Percentiles rank a stretch among this genome's conserved stretches.
Evolutionary conservation across 2,329 filamentous ascomycete species (phyloP).

Genomic region (Colletotrichum musae): DNA sequence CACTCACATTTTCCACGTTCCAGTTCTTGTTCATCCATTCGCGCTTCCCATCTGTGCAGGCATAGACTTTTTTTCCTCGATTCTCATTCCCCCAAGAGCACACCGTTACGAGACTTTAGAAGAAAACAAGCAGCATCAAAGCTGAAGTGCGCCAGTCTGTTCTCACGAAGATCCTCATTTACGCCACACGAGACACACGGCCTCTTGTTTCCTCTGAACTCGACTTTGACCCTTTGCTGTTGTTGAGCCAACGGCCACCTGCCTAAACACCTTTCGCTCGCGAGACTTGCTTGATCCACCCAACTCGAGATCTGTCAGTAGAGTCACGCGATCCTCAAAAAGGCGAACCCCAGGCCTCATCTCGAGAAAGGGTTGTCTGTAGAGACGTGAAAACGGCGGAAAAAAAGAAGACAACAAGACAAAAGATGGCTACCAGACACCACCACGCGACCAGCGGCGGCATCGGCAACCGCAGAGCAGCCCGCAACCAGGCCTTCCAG

Average conservation of each 20-base stretch:
- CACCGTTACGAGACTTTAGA: background rate
- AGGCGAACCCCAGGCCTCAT: background rate
- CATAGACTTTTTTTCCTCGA: conserved; percentile 9
- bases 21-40: background rate
- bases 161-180: conserved; percentile 30
- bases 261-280: background rate
- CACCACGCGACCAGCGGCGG: conserved; percentile 39
- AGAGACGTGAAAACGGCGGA: background rate
- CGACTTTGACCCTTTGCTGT: background rate
- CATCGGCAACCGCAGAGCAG: conserved; percentile 55
- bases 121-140: conserved; percentile 15
- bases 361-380: background rate
- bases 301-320: too few species aligned
- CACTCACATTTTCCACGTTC: background rate
- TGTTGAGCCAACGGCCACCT: background rate
- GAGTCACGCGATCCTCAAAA: background rate
- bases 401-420: background rate
- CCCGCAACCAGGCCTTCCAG: conserved; percentile 65
- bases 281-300: too few species aligned
- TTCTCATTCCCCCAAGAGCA: conserved; percentile 4
- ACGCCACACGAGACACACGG: conserved; percentile 16
- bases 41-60: conserved; percentile 30
- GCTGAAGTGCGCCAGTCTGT: conserved; percentile 35
- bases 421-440: conserved; percentile 39
- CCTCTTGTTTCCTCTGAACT: background rate